Evolutionary conservation across 441 rosid species (phyloP), one percentile per base, ranked within the genome.

Genomic region (Caryocar brasiliense): DNA sequence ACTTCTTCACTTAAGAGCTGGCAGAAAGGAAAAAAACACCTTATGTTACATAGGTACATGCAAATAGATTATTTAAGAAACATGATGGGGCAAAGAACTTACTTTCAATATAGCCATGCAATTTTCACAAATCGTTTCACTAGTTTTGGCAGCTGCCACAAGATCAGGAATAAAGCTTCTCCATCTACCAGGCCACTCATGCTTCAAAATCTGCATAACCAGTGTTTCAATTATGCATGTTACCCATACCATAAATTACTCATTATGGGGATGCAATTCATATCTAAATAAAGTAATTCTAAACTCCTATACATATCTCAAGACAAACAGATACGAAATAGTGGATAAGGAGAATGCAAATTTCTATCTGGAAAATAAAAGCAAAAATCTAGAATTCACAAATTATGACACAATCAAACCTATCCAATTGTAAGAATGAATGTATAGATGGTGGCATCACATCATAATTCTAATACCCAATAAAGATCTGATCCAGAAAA

Each of bases 101-200:
- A 85, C 99, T 80, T 94, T 94, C 62, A 94, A 68, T 62, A 94
- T 94, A 34, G 73, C 80, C 99, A 94, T 94, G 88, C 96, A 90
- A 78, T 94, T 94, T 62, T 90, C 98, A 49, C 99, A 94, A 56
- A 94, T 85, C 21, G 96, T 94, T 90, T 94, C 99, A 10, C 95
- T 94, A 26, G 99, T 85, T 79, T 85, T 94, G 51, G 99, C 98
- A 19, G 99, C 99, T 4, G 98, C 83, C 76, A 94, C 98, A 58
- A 94, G 90, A 76, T 90, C 99, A 24, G 99, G 99, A 63, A 94
- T 83, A 72, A 94, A 94, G 75, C 96, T 87, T 61, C 71, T 75
- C 99, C 98, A 94, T 64, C 96, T 87, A 52, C 81, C 76, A 21
- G 98, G 99, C 99, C 99, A 94, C 59, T 94, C 99, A 67, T 94